Base-by-base conservation (phyloP, 2,329 filamentous ascomycete species). In the Aspergillus felis region DNA sequence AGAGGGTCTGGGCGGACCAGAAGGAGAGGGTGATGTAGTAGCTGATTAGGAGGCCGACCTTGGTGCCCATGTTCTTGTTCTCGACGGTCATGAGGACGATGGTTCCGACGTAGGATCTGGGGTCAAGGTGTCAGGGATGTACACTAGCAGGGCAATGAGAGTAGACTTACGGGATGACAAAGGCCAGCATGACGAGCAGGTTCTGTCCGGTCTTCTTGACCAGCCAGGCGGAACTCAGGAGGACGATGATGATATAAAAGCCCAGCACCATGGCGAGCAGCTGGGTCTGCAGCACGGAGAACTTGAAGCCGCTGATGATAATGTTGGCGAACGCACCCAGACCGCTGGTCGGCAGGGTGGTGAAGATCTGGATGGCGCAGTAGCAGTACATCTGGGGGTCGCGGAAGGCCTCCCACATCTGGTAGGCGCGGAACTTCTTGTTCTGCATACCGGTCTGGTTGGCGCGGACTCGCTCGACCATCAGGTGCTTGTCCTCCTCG, bases 11-110 rank as follows among this genome's bases (percentile, higher is more conserved):
- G 0, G 87, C 87, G 0, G 88, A 86, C 88, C 88, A 91, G 81
- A 92, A 92, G 4, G 86, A 90, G 20, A 91, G 80, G 0, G 85
- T 87, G 60, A 91, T 87, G 75, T 91, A 92, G 78, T 91, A 92
- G 66, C 81, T 83, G 66, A 91, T 83, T 14, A 91, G 76, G 0
- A 92, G 79, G 5, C 88, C 88, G 28, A 87, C 80, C 71, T 87
- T 82, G 41, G 84, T 85, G 8, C 81, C 72, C 38, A 79, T 78
- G 47, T 78, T 82, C 6, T 79, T 78, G 62, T 87, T 86, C 24
- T 82, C 72, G 7, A 91, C 81, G 0, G 84, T 87, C 82, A 91
- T 87, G 55, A 91, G 82, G 42, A 90, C 81, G 53, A 89, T 86
- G 1, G 88, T 91, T 53, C 88, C 88, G 50, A 88, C 69, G 66